Evolutionary conservation across 768 basidiomycete genomes (phyloP), one percentile per base, ranked within the genome.

Genomic region (Lentinus brumalis): DNA sequence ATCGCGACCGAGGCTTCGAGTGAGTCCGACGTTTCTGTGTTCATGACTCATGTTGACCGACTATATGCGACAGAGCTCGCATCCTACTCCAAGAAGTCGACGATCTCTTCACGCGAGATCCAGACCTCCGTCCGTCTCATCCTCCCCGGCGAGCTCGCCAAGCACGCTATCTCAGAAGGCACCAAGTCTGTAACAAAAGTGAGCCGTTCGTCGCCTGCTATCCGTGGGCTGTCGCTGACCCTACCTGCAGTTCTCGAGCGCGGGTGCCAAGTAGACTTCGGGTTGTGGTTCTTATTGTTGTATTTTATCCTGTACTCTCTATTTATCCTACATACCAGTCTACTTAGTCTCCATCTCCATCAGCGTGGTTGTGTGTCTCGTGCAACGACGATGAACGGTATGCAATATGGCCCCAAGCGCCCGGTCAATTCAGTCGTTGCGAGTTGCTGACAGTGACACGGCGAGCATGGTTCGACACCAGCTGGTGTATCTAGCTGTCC

Each of bases 31-130:
- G 29, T 2, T 50, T 32, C 59, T 46, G 11, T 16, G 26, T 6
- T 29, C 30, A 6, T 10, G 12, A 16, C 3, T 51, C 18, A 14
- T 32, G 5, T 21, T 32, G 0, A 31, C 42, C 56, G 30, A 56
- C 44, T 26, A n/a, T 50, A 21, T 21, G n/a, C 40, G 3, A 11
- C 67, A 93, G 94, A 96, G 81, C 90, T 98, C 67, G 96, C 96
- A 44, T 83, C 93, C 1, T 98, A 98, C 82, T 97, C 96, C 66
- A 96, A 97, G 83, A 96, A 96, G 78, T 97, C 96, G 8, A 98
- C 96, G 38, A 98, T 98, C 74, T 97, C 96, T 42, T 97, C 95
- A 53, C 94, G 96, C 65, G 96, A 98, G 78, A 98, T 98, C 67
- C 96, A 98, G 76, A 98, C 96, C 40, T 86, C 95, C 46, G 97